Evolutionary conservation across 2,329 filamentous ascomycete genomes (phyloP), one percentile per base, ranked within the genome.

Genomic region (Lasiodiplodia sp.): DNA sequence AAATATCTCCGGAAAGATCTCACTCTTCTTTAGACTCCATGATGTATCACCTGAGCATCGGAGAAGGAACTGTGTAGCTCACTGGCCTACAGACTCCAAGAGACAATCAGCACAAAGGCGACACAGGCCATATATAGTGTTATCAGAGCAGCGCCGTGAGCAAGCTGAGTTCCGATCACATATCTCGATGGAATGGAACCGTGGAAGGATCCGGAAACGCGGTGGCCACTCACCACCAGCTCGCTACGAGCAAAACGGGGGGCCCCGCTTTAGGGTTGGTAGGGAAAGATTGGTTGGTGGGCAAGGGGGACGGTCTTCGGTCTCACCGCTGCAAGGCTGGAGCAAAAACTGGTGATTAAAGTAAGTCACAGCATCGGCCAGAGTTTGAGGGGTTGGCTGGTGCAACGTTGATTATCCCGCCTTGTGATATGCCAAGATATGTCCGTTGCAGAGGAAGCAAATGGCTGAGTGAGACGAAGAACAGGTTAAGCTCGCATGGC

Each of bases 1-100:
- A 23, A 11, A 21, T 4, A 4, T 25, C 31, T 40, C n/a, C n/a
- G 11, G n/a, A 11, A n/a, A 52, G n/a, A 23, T 14, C 64, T 51
- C 18, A 67, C 64, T 67, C 64, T 37, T 58, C 64, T 25, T 58
- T 58, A 28, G 47, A 10, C 3, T 47, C 55, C 64, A 56, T 65
- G 34, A 28, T 55, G 47, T 34, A n/a, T 11, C 5, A 25, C 37
- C n/a, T 53, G 37, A 18, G 49, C 11, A 12, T 25, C 31, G 5
- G 52, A 3, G 14, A 47, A 16, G n/a, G 8, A 23, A 40, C 14
- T 23, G 44, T 7, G 23, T 11, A 28, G 37, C 56, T 44, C 37
- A 60, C 37, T 23, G 37, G 21, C 25, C 40, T 31, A 16, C 11
- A 18, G 44, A 1, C 4, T 47, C 25, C 3, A 23, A 40, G 8